phyloP scores from a whole-genome alignment of 1,284 basidiomycete genomes.

The Malassezia yamatoensis region DNA sequence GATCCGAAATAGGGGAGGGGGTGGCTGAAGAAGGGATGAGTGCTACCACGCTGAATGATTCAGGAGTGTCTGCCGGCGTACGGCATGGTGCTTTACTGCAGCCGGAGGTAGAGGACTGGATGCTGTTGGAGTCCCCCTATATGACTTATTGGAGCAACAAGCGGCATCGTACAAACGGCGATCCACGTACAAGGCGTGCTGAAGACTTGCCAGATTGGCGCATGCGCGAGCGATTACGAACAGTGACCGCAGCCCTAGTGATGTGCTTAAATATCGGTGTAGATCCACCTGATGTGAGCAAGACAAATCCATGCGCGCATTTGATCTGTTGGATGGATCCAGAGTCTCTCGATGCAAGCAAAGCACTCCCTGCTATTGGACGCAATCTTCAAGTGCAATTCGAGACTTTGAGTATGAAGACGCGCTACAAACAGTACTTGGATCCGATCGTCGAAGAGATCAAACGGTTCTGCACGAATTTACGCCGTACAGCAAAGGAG shows the following conservation, averaged over 20 bases:
- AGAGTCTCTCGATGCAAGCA: slow-evolving; percentile 61
- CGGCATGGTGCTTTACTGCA: slow-evolving; percentile 42
- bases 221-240: slow-evolving; percentile 72
- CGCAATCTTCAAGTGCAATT: slow-evolving; percentile 90
- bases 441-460: slow-evolving; percentile 93
- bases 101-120: slow-evolving; percentile 40
- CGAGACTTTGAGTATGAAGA: slow-evolving; percentile 71
- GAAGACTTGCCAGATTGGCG: slow-evolving; percentile 58
- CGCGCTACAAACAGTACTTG: slow-evolving; percentile 57
- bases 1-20: neutral
- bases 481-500: slow-evolving; percentile 80
- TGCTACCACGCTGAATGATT: too few species aligned
- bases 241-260: slow-evolving; percentile 81
- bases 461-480: slow-evolving; percentile 72
- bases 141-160: slow-evolving; percentile 52
- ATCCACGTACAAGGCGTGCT: slow-evolving; percentile 61
- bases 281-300: slow-evolving; percentile 92
- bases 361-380: slow-evolving; percentile 58
- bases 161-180: slow-evolving; percentile 75
- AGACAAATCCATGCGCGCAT: slow-evolving; percentile 89
- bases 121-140: slow-evolving; percentile 40
- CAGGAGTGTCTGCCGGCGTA: slow-evolving; percentile 14
- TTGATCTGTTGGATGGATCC: slow-evolving; percentile 98
- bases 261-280: slow-evolving; percentile 95
- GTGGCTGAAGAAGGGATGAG: neutral